Percentiles rank a stretch among this genome's conserved stretches.
These are phyloP conservation scores for Oidium heveae DNA, from an alignment of 2,329 filamentous ascomycete genomes.

Conservation along the genomic window DNA sequence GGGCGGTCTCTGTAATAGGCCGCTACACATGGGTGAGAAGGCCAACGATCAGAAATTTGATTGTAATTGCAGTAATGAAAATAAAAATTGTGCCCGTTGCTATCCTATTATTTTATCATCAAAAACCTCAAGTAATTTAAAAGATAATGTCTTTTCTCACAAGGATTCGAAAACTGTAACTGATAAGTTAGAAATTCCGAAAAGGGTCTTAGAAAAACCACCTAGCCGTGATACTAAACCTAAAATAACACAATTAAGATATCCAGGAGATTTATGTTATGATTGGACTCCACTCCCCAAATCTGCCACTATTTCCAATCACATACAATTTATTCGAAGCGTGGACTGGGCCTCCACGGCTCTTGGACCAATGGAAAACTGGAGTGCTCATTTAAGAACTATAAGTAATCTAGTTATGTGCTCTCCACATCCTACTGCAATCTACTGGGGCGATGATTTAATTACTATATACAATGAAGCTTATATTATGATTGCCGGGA, in stretches of 20 bases:
- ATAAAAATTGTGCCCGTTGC: not conserved
- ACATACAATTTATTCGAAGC: slow-evolving; percentile 48
- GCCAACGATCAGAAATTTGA: not conserved
- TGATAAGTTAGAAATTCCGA: not conserved
- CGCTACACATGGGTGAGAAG: not conserved
- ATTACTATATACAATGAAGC: slow-evolving; percentile 50
- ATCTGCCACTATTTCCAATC: slow-evolving; percentile 34
- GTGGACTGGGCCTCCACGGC: slow-evolving; percentile 49
- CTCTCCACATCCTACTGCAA: slow-evolving; percentile 45
- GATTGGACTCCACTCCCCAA: slow-evolving; percentile 58
- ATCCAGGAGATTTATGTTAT: slow-evolving; percentile 21
- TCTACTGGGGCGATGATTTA: slow-evolving; percentile 52
- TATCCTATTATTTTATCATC: not conserved
- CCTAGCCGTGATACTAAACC: not conserved
- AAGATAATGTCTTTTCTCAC: not conserved
- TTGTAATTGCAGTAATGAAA: not conserved
- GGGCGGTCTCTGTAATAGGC: not conserved
- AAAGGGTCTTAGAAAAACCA: not conserved
- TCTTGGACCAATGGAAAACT: slow-evolving; percentile 50
- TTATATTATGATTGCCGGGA: slow-evolving; percentile 43
- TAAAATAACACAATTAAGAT: not conserved
- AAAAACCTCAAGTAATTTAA: not conserved
- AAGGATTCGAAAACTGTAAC: not conserved
- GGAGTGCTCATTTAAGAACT: slow-evolving; percentile 44
- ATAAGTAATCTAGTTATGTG: slow-evolving; percentile 70